Base-by-base conservation (phyloP, 2,329 filamentous ascomycete genomes). In the Pseudocercospora musae region DNA sequence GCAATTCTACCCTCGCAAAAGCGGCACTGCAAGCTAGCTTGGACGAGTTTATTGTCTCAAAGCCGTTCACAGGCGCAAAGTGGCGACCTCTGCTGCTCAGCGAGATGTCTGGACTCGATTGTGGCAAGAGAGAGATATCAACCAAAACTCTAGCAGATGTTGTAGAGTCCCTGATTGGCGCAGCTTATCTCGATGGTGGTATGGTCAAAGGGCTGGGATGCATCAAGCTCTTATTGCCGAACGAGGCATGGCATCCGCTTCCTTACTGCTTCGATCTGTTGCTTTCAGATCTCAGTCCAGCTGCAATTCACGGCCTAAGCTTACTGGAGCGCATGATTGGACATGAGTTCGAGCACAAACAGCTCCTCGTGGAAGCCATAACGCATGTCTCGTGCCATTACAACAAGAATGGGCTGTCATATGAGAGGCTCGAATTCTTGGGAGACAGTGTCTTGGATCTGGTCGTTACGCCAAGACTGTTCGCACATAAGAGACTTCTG, bases 81-180 rank as follows among this genome's bases (percentile, higher is more conserved):
- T 98, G 94, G 94, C 78, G 80, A 1, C 89, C 91, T 0, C 76
- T 83, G 0, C 89, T 90, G 65, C 78, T 84, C 5, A 75, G 77
- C 1, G 77, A 84, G 18, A 70, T 80, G 1, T 63, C 80, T 55
- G 25, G 54, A 58, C 62, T 59, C 68, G 37, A 64, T 75, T 70
- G 50, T 25, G 44, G 44, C 9, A 52, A 20, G 20, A 76, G 81
- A 5, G 70, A 73, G 13, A 72, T 92, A 31, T 89, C 91, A 0
- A 89, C 87, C 1, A 98, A 98, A 73, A 85, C 85, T 0, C 82
- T 97, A 7, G 94, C 94, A 3, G 94, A 98, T 70, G 88, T 97
- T 0, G 84, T 96, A 0, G 94, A 98, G 73, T 85, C 93, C 0
- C 79, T 97, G 0, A 88, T 97, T 20, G 94, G 92, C 0, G 90